phyloP scores from a whole-genome alignment of 2,329 filamentous ascomycete genomes.

The Fonsecaea nubica region DNA sequence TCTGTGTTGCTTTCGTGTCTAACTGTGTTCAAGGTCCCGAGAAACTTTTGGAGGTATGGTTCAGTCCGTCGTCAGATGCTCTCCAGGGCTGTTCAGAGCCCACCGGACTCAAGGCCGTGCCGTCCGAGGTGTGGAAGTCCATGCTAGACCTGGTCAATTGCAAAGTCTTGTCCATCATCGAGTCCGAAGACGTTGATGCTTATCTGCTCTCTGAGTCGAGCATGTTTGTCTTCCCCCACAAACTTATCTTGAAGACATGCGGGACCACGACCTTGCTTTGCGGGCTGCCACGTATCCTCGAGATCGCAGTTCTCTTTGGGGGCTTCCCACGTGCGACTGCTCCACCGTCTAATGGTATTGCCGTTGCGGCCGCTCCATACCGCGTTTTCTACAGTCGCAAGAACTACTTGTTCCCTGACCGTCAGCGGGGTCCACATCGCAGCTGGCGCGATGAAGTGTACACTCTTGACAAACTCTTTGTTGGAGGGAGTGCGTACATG shows the following conservation, averaged over 20 bases:
- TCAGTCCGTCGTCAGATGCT: constrained; percentile 76
- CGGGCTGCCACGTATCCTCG: constrained; percentile 86
- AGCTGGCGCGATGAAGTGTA: constrained; percentile 98
- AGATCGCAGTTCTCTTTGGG: constrained; percentile 84
- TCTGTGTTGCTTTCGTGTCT: background rate
- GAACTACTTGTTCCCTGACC: constrained; percentile 95
- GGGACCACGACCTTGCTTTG: constrained; percentile 93
- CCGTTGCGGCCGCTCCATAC: constrained; percentile 83
- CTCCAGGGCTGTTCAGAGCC: constrained; percentile 74
- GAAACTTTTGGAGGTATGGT: constrained; percentile 99
- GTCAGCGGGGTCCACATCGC: constrained; percentile 90
- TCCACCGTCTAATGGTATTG: constrained; percentile 68
- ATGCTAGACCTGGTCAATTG: constrained; percentile 99
- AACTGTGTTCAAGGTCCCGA: constrained; percentile 72
- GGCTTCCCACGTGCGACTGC: constrained; percentile 86
- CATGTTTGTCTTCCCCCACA: constrained; percentile 99
- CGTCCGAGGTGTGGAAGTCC: constrained; percentile 84
- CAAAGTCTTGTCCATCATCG: constrained; percentile 93
- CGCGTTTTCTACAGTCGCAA: constrained; percentile 99
- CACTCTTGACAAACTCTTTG: constrained; percentile 88
- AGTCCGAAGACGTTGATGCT: constrained; percentile 92
- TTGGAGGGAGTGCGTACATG: constrained; percentile 96
- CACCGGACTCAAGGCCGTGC: constrained; percentile 83
- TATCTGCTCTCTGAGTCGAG: constrained; percentile 98
- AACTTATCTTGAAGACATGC: constrained; percentile 97